Evolutionary conservation across 2,329 filamentous ascomycete species (phyloP).

Genomic region (Ophiostoma tasmaniense): DNA sequence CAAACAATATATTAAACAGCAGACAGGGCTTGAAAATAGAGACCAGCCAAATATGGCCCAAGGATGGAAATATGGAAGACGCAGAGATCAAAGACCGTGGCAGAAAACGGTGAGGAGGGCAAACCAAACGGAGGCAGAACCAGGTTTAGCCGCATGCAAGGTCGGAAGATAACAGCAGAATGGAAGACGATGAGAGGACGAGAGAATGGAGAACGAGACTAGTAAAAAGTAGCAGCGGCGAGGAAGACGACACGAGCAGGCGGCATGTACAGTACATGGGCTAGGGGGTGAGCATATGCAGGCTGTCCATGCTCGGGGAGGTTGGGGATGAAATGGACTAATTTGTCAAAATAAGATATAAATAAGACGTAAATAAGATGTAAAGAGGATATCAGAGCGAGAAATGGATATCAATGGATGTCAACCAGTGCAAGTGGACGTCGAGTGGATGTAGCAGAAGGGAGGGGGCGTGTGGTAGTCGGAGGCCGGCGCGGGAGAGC

Average conservation of each 20-base stretch:
- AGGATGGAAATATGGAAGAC: too few species aligned
- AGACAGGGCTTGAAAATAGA: background rate
- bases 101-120: background rate
- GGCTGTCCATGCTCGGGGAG: constrained; percentile 11
- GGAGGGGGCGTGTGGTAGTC: constrained; percentile 16
- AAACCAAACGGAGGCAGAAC: constrained; percentile 17
- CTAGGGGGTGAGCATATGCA: constrained; percentile 10
- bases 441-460: constrained; percentile 8
- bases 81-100: background rate
- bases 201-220: background rate
- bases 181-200: background rate
- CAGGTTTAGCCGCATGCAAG: constrained; percentile 17
- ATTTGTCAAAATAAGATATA: background rate
- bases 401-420: background rate
- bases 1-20: background rate
- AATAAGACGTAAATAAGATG: too few species aligned
- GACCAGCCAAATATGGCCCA: too few species aligned
- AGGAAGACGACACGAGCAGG: constrained; percentile 3
- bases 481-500: background rate
- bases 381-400: background rate
- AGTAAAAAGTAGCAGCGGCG: background rate
- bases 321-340: constrained; percentile 16
- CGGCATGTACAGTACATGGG: constrained; percentile 18
- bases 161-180: constrained; percentile 5
- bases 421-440: background rate